These are phyloP conservation scores for Wickerhamomyces queroliae DNA, from an alignment of 805 yeast genomes.

Conservation along the genomic window DNA sequence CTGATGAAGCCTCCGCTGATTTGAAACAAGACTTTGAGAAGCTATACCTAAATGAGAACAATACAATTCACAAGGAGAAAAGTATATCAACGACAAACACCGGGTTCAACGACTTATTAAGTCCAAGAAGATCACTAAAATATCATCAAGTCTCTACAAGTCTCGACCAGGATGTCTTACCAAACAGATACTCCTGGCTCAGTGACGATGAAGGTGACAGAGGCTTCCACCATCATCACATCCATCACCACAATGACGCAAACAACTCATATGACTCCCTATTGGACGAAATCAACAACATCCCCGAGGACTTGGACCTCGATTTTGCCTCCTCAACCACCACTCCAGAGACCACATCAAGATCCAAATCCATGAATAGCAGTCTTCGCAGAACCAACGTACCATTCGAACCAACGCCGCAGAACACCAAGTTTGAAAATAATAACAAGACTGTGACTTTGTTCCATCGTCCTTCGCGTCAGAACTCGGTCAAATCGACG, in stretches of 20 bases:
- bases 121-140: constrained; percentile 22
- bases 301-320: constrained; percentile 39
- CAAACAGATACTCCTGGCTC: constrained; percentile 20
- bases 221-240: too few species aligned
- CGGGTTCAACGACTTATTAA: not conserved
- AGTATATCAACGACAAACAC: too few species aligned
- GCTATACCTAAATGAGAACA: too few species aligned
- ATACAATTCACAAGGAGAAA: too few species aligned
- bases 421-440: constrained; percentile 29
- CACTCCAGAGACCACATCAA: too few species aligned
- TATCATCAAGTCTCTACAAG: constrained; percentile 31
- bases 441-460: constrained; percentile 34
- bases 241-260: constrained; percentile 18
- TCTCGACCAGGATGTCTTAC: constrained; percentile 29
- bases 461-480: constrained; percentile 19
- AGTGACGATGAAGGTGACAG: constrained; percentile 26
- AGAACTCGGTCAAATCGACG: constrained; percentile 3
- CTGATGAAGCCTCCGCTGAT: too few species aligned
- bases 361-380: constrained; percentile 14
- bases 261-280: constrained; percentile 32
- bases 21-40: too few species aligned
- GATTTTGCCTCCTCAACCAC: constrained; percentile 1
- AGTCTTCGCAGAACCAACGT: constrained; percentile 9
- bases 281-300: constrained; percentile 43
- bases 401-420: constrained; percentile 23